Evolutionary conservation across 1,139 yeast species (phyloP), one percentile per base, ranked within the genome.

Genomic region (Hyphopichia fennica): DNA sequence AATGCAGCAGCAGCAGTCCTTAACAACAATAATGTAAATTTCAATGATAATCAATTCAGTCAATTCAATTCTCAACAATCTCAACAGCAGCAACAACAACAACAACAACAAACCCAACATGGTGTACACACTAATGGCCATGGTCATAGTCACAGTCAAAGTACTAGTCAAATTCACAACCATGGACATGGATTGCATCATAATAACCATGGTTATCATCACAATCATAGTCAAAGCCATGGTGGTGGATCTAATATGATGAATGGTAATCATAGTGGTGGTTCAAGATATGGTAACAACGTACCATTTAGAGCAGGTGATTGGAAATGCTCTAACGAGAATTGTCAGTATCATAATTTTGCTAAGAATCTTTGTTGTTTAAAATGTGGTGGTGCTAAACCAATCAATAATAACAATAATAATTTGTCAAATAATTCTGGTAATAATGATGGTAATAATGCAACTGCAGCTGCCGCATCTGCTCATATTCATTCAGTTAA

Each of bases 281-380:
- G 39, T 15, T 16, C 35, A 29, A 46, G 45, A 18, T 47, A 60
- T 17, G 59, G 60, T 29, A 63, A 57, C 36, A 70, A 77, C 47
- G 95, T 90, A 11, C 97, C 97, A 14, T 91, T 91, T 64, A 79
- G 97, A 55, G 97, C 97, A 2, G 97, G 98, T 37, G 98, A 91
- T 63, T 91, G 97, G 97, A 90, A 89, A 62, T 90, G 97, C 69
- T 68, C 78, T 25, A 79, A 77, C 49, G 95, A 86, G 42, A 75
- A 80, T 29, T 91, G 97, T 61, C 77, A 82, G 38, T 91, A 90
- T 60, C 97, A 91, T 63, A 91, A 91, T 61, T 91, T 91, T 74
- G 97, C 97, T 7, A 90, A 91, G 57, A 91, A 91, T 61, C 72
- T 87, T 47, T 82, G 83, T 46, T 90, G 97, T 60, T 72, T 90